phyloP scores from a whole-genome alignment of 2,329 filamentous ascomycete species.

The Fusarium aywerte region DNA sequence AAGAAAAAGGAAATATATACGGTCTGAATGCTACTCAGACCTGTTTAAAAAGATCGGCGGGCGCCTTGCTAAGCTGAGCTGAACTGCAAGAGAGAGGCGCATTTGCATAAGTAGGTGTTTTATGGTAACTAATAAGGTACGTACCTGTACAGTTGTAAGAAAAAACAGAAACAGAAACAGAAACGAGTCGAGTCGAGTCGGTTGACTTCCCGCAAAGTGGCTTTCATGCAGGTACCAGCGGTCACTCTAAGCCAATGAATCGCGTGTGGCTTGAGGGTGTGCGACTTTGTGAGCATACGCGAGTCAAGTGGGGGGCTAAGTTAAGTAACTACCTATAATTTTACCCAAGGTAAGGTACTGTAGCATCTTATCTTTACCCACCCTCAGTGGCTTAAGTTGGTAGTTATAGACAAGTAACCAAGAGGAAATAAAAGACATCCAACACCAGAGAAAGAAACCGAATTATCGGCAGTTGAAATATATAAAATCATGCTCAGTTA shows the following conservation, averaged over 20 bases:
- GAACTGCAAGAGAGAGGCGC: conserved; percentile 30
- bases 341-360: not conserved
- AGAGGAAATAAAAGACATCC: conserved; percentile 4
- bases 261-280: conserved; percentile 28
- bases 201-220: conserved; percentile 39
- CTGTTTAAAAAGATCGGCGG: conserved; percentile 16
- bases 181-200: conserved; percentile 27
- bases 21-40: not conserved
- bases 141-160: conserved; percentile 6
- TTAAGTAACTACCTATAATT: too few relatives aligned
- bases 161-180: not conserved
- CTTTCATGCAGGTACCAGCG: conserved; percentile 39
- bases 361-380: not conserved
- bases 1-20: not conserved
- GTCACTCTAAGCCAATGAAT: conserved; percentile 19
- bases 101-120: conserved; percentile 6
- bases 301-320: conserved; percentile 18
- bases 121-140: not conserved
- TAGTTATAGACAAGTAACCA: not conserved
- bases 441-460: not conserved
- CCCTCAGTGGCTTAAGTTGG: not conserved
- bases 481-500: conserved; percentile 21
- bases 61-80: conserved; percentile 26
- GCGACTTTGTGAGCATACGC: not conserved
- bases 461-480: not conserved